These are phyloP conservation scores for Daedaleopsis sinensis DNA, from an alignment of 768 basidiomycete genomes.

Conservation along the genomic window DNA sequence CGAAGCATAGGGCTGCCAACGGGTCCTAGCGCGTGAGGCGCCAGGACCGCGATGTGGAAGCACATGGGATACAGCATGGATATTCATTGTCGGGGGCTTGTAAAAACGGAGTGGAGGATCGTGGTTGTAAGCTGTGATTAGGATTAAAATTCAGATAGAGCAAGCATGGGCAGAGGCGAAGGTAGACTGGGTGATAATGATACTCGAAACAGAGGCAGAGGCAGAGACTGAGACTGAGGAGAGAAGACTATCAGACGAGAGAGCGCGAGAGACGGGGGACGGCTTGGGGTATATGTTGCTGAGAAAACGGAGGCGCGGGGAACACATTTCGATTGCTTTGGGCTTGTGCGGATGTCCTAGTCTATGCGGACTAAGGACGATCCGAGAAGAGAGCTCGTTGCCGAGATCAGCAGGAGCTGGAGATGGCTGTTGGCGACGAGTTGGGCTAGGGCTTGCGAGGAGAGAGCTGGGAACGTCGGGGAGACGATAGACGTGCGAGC, in stretches of 20 bases:
- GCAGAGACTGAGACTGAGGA: constrained; percentile 1
- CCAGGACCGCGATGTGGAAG: constrained; percentile 75
- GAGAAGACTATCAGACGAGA: not conserved
- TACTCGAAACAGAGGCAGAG: constrained; percentile 13
- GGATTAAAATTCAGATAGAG: constrained; percentile 23
- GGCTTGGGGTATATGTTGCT: constrained; percentile 26
- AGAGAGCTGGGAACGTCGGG: not conserved
- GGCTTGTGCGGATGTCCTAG: constrained; percentile 31
- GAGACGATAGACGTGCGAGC: not conserved
- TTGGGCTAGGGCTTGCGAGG: not conserved
- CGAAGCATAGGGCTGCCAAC: constrained; percentile 81
- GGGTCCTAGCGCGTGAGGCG: constrained; percentile 61
- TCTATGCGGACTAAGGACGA: constrained; percentile 37
- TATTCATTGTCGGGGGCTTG: constrained; percentile 26
- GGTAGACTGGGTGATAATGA: constrained; percentile 25
- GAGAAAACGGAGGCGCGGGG: constrained; percentile 7
- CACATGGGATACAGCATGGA: constrained; percentile 47
- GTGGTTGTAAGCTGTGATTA: constrained; percentile 5
- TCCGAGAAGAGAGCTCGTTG: constrained; percentile 28
- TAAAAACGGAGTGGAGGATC: constrained; percentile 18
- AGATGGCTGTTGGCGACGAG: not conserved
- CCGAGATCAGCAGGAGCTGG: constrained; percentile 21
- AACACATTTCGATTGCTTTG: constrained; percentile 28
- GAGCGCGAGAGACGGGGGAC: constrained; percentile 8
- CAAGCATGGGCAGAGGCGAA: constrained; percentile 26